Base-by-base conservation (phyloP, 371 early-diverging fungal species). In the Mucor mucedo region DNA sequence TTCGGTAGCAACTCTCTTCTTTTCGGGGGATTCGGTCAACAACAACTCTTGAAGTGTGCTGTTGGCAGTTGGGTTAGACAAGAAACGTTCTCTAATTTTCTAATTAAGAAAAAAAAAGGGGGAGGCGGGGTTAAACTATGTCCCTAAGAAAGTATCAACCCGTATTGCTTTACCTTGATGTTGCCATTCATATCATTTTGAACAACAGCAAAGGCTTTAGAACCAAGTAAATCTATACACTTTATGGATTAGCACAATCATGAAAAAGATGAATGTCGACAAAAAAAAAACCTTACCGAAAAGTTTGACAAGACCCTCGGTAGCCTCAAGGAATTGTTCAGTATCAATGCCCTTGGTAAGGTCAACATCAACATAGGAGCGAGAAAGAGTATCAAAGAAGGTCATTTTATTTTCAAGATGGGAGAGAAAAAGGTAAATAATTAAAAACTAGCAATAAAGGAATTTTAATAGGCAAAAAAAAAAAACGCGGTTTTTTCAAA, bases 141-240 rank as follows among this genome's bases (percentile, higher is more conserved):
- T 21, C 21, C 21, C 21, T 21, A 21, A 21, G 21, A 21, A 21
- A 21, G 21, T 21, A 21, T 21, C 21, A 21, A 21, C 21, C 21
- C 21, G 21, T 21, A 21, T 21, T 21, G 35, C 35, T 35, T 61
- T 83, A 95, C 95, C 68, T 82, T 80, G 62, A 97, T 83, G 82
- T 97, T 97, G 65, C 95, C 96, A 55, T 77, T 86, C 85, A 98
- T 93, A 70, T 97, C 98, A 21, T 76, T 80, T 77, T 94, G 93
- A 55, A 98, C 95, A 30, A 89, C 85, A 40, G 76, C 57, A 70
- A 98, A 96, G 4, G 95, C 95, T 52, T 89, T 60, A 32, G 89
- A 83, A 39, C 87, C 88, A 32, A 93, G 84, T 38, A 85, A 69
- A 59, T 91, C 92, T 91, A 73, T 10, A 27, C 29, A 32, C 21